phyloP scores from a whole-genome alignment of 192 early-diverging fungal genomes.

The Coemansia sp. region DNA sequence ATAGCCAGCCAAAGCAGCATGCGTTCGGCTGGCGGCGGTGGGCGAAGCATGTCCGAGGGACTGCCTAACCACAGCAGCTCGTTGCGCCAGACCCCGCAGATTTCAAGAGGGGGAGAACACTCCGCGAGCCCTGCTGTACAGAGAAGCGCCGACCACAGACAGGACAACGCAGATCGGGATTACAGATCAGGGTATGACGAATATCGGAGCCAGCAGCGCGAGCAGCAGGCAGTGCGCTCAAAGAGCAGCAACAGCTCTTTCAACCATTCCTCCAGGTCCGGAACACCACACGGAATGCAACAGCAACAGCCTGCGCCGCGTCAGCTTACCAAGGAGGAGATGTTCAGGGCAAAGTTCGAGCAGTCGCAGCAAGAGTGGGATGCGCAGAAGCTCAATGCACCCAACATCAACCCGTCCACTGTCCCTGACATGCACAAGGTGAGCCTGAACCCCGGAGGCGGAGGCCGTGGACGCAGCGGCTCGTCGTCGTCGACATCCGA shows the following conservation, averaged over 20 bases:
- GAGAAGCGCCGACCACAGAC: slow-evolving; percentile 11
- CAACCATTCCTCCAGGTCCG: slow-evolving; percentile 1
- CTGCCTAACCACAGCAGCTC: slow-evolving; percentile 13
- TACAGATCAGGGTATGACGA: slow-evolving; percentile 50
- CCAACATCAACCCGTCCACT: slow-evolving; percentile 22
- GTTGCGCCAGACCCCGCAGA: background rate
- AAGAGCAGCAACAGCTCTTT: slow-evolving; percentile 28
- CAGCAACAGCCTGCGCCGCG: slow-evolving; percentile 14
- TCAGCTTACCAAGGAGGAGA: slow-evolving; percentile 40
- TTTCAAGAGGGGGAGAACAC: slow-evolving; percentile 6
- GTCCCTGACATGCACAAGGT: slow-evolving; percentile 51
- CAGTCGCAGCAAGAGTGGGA: slow-evolving; percentile 52
- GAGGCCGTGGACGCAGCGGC: slow-evolving; percentile 36
- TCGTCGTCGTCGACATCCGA: slow-evolving; percentile 19
- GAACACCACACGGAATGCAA: slow-evolving; percentile 20
- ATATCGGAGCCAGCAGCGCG: slow-evolving; percentile 35
- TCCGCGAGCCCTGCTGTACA: slow-evolving; percentile 23
- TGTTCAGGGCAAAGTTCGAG: slow-evolving; percentile 52
- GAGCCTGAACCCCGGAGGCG: slow-evolving; percentile 14
- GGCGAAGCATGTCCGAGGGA: slow-evolving; percentile 18
- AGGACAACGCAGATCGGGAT: slow-evolving; percentile 18
- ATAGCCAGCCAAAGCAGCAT: slow-evolving; percentile 20
- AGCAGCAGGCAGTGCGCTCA: slow-evolving; percentile 24
- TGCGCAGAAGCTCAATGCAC: slow-evolving; percentile 16
- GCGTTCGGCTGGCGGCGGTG: slow-evolving; percentile 4